Evolutionary conservation across 805 yeast species (phyloP), one percentile per base, ranked within the genome.

Genomic region (Yamadazyma endophytica): DNA sequence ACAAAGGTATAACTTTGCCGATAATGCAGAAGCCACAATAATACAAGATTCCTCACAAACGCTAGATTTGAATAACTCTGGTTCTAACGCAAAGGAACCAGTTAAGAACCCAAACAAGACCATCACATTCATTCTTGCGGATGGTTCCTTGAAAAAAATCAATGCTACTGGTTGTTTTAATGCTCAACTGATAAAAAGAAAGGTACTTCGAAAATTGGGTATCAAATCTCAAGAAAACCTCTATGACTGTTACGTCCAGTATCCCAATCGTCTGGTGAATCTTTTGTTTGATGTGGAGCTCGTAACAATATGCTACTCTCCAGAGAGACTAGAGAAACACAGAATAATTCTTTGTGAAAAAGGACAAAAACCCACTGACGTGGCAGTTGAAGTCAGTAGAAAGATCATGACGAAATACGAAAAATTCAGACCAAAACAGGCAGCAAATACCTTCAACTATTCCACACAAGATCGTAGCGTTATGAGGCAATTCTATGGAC

Each of bases 121-220:
- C 24, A 79, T 82, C 13, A 80, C 83, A 1, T 80, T 88, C 41
- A 82, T 87, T 18, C 60, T 81, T 21, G 81, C 79, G 32, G 85
- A 81, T 56, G 96, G 96, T 1, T 65, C 79, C 6, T 68, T 77
- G 2, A 79, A 77, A 43, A 68, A 71, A 32, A 77, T 86, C 24
- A 80, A 81, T 45, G 80, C 86, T 1, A 72, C 76, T 12, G 92
- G 88, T 0, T 85, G 95, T 50, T 82, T 77, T 56, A 82, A 80
- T 50, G 88, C 95, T 1, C 82, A 77, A 35, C 74, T 87, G 5
- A 83, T 88, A 29, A 85, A 83, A 52, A 66, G 76, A 32, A 79
- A 78, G 42, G 77, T 82, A 1, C 58, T 86, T 36, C 76, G 77
- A 43, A 75, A 71, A 38, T 47, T 82, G 29, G 78, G 76, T 4